phyloP scores from a whole-genome alignment of 148 eudicot species.

The Amaranthus cruentus region DNA sequence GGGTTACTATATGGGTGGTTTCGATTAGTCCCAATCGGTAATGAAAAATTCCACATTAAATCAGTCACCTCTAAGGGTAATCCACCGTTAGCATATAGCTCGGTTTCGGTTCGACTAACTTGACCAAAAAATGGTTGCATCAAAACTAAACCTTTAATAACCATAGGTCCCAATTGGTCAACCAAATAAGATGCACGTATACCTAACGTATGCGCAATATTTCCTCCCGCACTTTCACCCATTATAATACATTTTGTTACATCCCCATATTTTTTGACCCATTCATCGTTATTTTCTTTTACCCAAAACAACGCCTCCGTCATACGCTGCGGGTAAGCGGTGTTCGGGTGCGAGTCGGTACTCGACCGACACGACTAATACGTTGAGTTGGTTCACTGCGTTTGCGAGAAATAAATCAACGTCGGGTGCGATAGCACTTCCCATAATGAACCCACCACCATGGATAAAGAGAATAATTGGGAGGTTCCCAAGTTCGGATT shows the following conservation, averaged over 20 bases:
- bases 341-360: background rate
- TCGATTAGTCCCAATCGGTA: background rate
- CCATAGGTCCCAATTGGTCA: background rate
- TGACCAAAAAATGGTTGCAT: constrained; percentile 1
- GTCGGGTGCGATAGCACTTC: background rate
- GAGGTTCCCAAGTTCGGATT: background rate
- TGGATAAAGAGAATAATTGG: background rate
- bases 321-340: background rate
- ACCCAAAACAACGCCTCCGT: constrained; percentile 6
- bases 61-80: background rate
- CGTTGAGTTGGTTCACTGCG: background rate
- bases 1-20: background rate
- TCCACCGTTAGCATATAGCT: background rate
- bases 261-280: background rate
- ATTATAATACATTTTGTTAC: background rate
- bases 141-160: background rate
- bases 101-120: background rate
- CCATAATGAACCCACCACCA: background rate
- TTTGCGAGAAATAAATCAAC: background rate
- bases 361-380: background rate
- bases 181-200: background rate
- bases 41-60: background rate
- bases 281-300: background rate
- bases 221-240: background rate
- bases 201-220: background rate